Percentiles rank a stretch among this genome's conserved stretches.
Evolutionary conservation across 2,329 filamentous ascomycete species (phyloP).

Genomic region (Escovopsis sp.): DNA sequence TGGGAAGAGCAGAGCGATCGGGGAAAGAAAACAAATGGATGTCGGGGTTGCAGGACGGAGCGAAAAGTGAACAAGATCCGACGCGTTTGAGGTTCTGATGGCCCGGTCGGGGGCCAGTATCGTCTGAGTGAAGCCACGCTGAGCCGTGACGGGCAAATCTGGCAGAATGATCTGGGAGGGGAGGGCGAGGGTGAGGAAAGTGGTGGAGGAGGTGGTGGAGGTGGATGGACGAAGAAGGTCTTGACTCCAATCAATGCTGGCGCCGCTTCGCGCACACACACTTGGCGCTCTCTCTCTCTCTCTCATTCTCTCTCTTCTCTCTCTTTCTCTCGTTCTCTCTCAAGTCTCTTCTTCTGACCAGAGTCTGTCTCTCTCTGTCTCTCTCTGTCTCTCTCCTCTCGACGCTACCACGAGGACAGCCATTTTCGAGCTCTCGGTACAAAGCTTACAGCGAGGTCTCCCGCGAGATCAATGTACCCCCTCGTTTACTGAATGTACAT

Average conservation of each 20-base stretch:
- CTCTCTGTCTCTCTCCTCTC: too few relatives aligned
- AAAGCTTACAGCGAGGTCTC: too few relatives aligned
- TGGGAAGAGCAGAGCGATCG: background rate
- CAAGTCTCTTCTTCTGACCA: too few relatives aligned
- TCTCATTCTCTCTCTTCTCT: too few relatives aligned
- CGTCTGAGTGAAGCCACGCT: conserved; percentile 1
- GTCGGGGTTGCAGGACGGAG: background rate
- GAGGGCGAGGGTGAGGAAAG: conserved; percentile 1
- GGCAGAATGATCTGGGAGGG: conserved; percentile 4
- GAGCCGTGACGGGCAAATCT: conserved; percentile 2
- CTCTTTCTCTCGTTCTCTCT: too few relatives aligned
- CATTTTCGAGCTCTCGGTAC: too few relatives aligned
- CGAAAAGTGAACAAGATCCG: background rate
- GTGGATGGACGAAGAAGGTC: background rate
- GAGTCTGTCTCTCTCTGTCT: too few relatives aligned
- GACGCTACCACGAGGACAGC: too few relatives aligned
- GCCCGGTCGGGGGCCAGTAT: conserved; percentile 1
- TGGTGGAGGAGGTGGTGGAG: conserved; percentile 1
- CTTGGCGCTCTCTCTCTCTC: too few relatives aligned
- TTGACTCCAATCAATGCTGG: background rate
- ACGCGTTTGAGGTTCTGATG: background rate
- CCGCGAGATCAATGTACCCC: too few relatives aligned
- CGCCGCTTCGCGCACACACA: conserved; percentile 5
- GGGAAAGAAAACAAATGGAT: background rate
- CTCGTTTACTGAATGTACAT: too few relatives aligned